Percentiles rank a stretch among this genome's conserved stretches.
These are phyloP conservation scores for Coprinopsis sp. DNA, from an alignment of 768 basidiomycete species.

Conservation along the genomic window DNA sequence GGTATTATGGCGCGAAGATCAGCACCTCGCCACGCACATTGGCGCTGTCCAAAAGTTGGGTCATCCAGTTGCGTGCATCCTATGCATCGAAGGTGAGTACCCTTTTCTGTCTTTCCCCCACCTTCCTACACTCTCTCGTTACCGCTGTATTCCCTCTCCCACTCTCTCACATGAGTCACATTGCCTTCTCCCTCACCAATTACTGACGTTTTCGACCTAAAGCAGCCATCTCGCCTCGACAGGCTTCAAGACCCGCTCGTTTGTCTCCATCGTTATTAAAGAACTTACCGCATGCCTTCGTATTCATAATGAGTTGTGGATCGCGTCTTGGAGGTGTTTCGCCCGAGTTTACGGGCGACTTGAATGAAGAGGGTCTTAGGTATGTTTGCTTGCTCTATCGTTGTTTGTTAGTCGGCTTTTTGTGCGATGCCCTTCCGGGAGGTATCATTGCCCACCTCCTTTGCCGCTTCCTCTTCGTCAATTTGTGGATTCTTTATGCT, in stretches of 20 bases:
- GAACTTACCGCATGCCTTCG: conserved; percentile 80
- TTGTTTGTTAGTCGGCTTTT: no score
- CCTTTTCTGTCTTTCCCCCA: neutral
- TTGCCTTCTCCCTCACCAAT: no score
- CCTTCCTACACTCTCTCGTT: neutral
- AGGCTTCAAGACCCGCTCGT: conserved; percentile 88
- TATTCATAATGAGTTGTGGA: conserved; percentile 68
- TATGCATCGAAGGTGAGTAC: conserved; percentile 94
- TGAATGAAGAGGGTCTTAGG: no score
- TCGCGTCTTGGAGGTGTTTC: conserved; percentile 82
- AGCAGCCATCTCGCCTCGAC: conserved; percentile 80
- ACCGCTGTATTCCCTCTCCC: conserved; percentile 3
- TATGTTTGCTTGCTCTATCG: no score
- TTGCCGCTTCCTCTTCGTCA: no score
- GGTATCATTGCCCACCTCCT: no score
- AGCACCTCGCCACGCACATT: conserved; percentile 77
- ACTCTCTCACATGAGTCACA: conserved; percentile 6
- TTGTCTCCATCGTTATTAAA: conserved; percentile 80
- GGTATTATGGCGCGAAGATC: conserved; percentile 86
- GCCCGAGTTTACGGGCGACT: conserved; percentile 90
- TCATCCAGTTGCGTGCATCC: conserved; percentile 91
- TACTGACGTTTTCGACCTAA: neutral
- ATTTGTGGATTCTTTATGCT: no score
- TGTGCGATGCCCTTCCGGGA: no score
- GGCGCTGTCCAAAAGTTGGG: conserved; percentile 68